Percentiles rank a stretch among this genome's conserved stretches.
phyloP scores from a whole-genome alignment of 495 filamentous ascomycete genomes.

The Penicillium chermesinum region DNA sequence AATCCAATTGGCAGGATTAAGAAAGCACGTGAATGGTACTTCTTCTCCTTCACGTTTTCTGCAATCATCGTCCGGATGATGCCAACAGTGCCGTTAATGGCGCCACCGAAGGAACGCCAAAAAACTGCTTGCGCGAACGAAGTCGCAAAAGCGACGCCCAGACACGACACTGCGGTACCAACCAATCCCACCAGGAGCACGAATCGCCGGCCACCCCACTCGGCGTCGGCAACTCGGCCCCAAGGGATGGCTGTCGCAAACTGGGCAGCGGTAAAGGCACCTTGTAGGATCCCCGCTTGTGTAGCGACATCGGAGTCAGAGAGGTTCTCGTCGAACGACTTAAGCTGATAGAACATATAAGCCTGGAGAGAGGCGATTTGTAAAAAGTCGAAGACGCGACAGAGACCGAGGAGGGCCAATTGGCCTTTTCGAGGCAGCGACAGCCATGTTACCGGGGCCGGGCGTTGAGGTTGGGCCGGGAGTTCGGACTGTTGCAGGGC shows the following conservation, averaged over 20 bases:
- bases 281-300: slow-evolving; percentile 74
- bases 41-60: slow-evolving; percentile 71
- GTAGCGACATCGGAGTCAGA: slow-evolving; percentile 65
- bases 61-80: slow-evolving; percentile 79
- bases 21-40: slow-evolving; percentile 62
- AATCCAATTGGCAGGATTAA: slow-evolving; percentile 69
- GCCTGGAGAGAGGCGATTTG: slow-evolving; percentile 49
- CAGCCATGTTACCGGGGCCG: slow-evolving; percentile 54
- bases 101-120: slow-evolving; percentile 69
- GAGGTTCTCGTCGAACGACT: slow-evolving; percentile 61
- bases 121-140: slow-evolving; percentile 67
- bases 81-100: slow-evolving; percentile 77
- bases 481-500: slow-evolving; percentile 17
- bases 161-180: slow-evolving; percentile 63
- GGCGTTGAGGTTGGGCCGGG: slow-evolving; percentile 16
- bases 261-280: slow-evolving; percentile 76
- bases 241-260: slow-evolving; percentile 82
- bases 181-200: slow-evolving; percentile 70
- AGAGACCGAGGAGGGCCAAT: slow-evolving; percentile 65
- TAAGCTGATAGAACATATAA: slow-evolving; percentile 77
- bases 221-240: slow-evolving; percentile 70
- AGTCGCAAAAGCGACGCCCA: slow-evolving; percentile 77
- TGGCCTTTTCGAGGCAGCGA: slow-evolving; percentile 71
- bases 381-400: slow-evolving; percentile 57
- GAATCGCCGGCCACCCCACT: slow-evolving; percentile 65